Percentiles rank a stretch among this genome's conserved stretches.
phyloP scores from a whole-genome alignment of 306 rosid species.

The Quercus engelmannii region DNA sequence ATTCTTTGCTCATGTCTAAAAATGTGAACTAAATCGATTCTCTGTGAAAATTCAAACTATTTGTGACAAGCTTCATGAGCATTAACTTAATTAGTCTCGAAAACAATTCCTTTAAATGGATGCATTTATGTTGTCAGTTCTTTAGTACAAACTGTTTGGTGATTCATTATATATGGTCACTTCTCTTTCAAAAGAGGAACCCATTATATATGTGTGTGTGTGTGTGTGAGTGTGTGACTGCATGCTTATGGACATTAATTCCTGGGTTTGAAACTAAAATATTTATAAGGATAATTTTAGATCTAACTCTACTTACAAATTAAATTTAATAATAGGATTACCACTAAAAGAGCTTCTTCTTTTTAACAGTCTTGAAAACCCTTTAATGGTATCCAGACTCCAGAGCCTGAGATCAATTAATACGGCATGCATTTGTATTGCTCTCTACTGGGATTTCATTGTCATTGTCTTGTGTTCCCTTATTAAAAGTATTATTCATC shows the following conservation, averaged over 20 bases:
- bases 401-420: no score
- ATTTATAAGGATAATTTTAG: no score
- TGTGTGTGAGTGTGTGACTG: no score
- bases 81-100: background rate
- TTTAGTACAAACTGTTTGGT: background rate
- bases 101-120: background rate
- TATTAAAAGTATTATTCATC: no score
- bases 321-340: background rate
- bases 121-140: background rate
- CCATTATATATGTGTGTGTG: no score
- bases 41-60: background rate
- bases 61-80: background rate
- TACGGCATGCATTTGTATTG: no score
- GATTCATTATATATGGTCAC: background rate
- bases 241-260: no score
- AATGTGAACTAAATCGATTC: background rate
- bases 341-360: background rate
- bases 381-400: background rate
- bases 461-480: no score
- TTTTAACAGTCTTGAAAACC: background rate
- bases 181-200: background rate
- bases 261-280: no score
- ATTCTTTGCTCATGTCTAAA: background rate
- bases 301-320: no score
- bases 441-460: no score